These are phyloP conservation scores for Ogataea saltuana DNA, from an alignment of 805 yeast species.

Conservation along the genomic window DNA sequence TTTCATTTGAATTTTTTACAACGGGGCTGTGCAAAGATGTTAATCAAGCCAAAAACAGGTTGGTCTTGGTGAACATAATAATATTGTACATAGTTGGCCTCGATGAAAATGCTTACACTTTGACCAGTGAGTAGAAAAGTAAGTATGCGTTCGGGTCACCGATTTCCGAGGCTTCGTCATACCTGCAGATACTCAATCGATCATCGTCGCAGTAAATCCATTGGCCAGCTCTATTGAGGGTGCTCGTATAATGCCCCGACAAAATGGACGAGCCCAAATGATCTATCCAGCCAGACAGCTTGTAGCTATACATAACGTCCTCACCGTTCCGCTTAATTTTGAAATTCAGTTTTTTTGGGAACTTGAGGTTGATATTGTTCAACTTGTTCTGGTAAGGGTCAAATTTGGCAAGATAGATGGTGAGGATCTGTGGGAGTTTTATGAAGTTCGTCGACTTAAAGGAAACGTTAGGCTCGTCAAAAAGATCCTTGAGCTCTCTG, in stretches of 20 bases:
- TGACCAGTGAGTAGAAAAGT: conserved; percentile 53
- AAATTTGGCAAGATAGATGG: conserved; percentile 36
- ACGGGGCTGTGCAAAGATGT: no score
- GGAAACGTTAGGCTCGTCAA: conserved; percentile 32
- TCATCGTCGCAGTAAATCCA: conserved; percentile 85
- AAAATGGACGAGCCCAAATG: conserved; percentile 64
- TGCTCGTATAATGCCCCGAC: conserved; percentile 76
- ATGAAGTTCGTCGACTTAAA: conserved; percentile 34
- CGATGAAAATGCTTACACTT: no score
- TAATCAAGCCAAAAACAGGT: no score
- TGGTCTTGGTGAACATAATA: no score
- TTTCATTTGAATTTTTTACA: background rate
- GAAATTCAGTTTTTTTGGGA: conserved; percentile 35
- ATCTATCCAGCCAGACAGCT: conserved; percentile 62
- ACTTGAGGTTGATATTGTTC: conserved; percentile 24
- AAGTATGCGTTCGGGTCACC: conserved; percentile 57
- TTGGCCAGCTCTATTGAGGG: conserved; percentile 54
- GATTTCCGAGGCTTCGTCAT: conserved; percentile 35
- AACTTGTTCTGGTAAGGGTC: conserved; percentile 34
- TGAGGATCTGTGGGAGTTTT: conserved; percentile 36
- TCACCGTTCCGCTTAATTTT: conserved; percentile 41
- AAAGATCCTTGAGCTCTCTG: conserved; percentile 17
- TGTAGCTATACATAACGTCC: conserved; percentile 42
- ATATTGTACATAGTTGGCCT: no score
- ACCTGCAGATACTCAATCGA: conserved; percentile 43